Conservation (phyloP, 2,329 filamentous ascomycete species). For the Fusarium azukiicola region DNA sequence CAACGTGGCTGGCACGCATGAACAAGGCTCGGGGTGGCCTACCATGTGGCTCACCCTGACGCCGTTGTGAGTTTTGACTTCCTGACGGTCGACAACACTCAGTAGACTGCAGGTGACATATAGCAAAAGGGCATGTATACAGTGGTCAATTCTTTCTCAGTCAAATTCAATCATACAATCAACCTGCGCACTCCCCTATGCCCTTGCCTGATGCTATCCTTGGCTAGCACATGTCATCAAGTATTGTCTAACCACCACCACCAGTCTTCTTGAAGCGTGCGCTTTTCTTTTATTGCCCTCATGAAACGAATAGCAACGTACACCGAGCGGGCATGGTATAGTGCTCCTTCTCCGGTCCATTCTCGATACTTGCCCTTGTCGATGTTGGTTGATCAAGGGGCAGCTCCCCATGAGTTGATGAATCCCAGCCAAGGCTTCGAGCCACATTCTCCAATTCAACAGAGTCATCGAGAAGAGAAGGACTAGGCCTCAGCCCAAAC, state of each 20-base stretch:
- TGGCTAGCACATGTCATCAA: too few relatives aligned
- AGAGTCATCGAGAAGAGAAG: background rate
- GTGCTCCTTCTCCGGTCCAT: conserved; percentile 19
- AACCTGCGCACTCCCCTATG: too few relatives aligned
- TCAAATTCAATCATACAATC: too few relatives aligned
- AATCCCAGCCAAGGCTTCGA: background rate
- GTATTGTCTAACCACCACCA: conserved; percentile 6
- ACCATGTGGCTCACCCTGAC: too few relatives aligned
- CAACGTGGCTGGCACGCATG: too few relatives aligned
- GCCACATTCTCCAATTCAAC: background rate
- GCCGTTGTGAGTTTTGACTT: too few relatives aligned
- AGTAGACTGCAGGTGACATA: too few relatives aligned
- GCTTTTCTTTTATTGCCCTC: background rate
- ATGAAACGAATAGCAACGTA: conserved; percentile 8
- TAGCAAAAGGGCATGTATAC: too few relatives aligned
- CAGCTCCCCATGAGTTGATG: background rate
- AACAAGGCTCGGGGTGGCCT: too few relatives aligned
- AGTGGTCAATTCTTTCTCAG: too few relatives aligned
- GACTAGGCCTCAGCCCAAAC: background rate
- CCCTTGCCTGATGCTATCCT: too few relatives aligned
- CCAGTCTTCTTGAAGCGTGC: conserved; percentile 11
- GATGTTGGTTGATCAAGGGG: conserved; percentile 13
- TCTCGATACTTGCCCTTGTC: conserved; percentile 4
- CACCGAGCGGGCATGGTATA: conserved; percentile 1
- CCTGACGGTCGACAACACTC: too few relatives aligned